A percentile compares a stretch with the other conserved stretches of the same genome.
Conservation (phyloP, 768 basidiomycete genomes). For the Trametopsis cervina region DNA sequence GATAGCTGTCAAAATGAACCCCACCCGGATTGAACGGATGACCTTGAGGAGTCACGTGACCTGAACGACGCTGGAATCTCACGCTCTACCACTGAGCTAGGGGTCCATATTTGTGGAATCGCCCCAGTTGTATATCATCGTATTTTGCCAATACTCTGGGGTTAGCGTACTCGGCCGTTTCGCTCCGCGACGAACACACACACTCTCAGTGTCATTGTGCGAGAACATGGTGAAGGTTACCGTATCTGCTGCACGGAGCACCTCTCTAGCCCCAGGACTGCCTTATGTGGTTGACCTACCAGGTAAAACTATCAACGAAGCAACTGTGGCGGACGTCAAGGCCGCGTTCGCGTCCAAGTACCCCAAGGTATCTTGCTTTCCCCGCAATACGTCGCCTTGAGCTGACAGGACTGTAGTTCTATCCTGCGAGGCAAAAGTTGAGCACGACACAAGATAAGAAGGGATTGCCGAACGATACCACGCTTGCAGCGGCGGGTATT, state of each 20-base stretch:
- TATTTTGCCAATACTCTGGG: background rate
- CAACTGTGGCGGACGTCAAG: slow-evolving; percentile 69
- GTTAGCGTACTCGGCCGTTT: background rate
- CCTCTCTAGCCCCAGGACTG: slow-evolving; percentile 41
- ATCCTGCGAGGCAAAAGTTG: slow-evolving; percentile 66
- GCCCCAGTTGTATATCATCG: background rate
- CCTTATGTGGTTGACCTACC: slow-evolving; percentile 45
- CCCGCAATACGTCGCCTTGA: background rate
- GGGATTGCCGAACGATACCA: slow-evolving; percentile 54
- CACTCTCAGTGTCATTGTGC: background rate
- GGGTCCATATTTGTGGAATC: background rate
- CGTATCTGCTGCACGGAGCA: slow-evolving; percentile 42
- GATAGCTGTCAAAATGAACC: too few relatives aligned
- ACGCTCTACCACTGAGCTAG: slow-evolving; percentile 11
- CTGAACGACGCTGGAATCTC: slow-evolving; percentile 1
- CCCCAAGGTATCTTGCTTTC: slow-evolving; percentile 35
- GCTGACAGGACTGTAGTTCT: slow-evolving; percentile 43
- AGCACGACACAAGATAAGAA: slow-evolving; percentile 55
- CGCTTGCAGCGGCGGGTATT: slow-evolving; percentile 51
- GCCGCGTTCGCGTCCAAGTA: slow-evolving; percentile 46
- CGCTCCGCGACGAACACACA: background rate
- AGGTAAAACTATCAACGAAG: slow-evolving; percentile 34
- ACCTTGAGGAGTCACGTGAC: slow-evolving; percentile 3
- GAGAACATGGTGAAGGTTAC: slow-evolving; percentile 45
- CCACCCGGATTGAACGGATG: slow-evolving; percentile 7